Conservation (phyloP, 2,329 filamentous ascomycete species). For the Epichloe gansuensis region DNA sequence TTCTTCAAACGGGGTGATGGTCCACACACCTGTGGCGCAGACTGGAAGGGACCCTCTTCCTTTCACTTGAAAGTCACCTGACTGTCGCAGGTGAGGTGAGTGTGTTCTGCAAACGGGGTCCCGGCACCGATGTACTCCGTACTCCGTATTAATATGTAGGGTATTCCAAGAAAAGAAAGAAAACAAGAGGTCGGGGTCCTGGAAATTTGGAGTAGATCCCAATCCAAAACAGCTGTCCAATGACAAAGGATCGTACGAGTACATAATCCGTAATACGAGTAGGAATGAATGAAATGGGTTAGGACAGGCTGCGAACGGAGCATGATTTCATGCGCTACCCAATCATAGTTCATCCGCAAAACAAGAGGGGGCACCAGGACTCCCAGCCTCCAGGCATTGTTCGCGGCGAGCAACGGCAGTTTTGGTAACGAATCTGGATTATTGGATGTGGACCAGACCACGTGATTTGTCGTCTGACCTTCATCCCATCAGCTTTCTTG, state of each 20-base stretch:
- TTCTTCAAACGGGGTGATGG: conserved; percentile 1
- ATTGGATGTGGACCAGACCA: not conserved
- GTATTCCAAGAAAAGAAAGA: no score
- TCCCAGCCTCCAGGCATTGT: conserved; percentile 1
- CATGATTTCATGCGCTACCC: not conserved
- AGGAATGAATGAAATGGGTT: not conserved
- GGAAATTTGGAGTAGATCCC: no score
- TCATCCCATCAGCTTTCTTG: not conserved
- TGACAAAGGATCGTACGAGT: not conserved
- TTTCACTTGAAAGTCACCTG: not conserved
- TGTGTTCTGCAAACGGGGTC: not conserved
- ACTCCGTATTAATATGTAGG: no score
- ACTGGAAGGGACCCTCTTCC: not conserved
- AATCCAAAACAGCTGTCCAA: not conserved
- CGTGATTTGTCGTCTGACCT: not conserved
- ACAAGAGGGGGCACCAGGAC: not conserved
- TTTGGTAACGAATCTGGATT: not conserved
- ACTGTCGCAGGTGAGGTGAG: not conserved
- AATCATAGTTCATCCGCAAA: conserved; percentile 1
- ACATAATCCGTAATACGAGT: not conserved
- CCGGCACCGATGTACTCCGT: not conserved
- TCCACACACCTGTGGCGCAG: conserved; percentile 4
- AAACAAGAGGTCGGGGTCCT: no score
- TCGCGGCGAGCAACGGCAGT: not conserved
- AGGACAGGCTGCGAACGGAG: not conserved